Base-by-base conservation (phyloP, 345 rosid genomes). In the Aquilaria malaccensis region DNA sequence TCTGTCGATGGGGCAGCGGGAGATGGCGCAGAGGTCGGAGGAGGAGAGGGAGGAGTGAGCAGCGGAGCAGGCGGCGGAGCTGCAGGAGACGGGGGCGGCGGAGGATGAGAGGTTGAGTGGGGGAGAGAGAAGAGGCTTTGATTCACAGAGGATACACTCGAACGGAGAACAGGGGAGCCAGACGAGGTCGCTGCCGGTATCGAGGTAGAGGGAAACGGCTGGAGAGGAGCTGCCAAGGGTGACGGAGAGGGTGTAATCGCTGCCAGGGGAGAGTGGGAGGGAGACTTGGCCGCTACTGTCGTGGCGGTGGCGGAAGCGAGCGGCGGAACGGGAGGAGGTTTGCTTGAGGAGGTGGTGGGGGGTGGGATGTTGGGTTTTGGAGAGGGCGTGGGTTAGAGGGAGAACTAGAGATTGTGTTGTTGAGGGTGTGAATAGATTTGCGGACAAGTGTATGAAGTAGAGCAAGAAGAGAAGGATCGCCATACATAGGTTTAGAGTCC, bases 81-180 rank as follows among this genome's bases (percentile, higher is more conserved):
- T 64, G 55, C 97, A 94, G 7, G 80, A 47, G 59, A 90, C 77
- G 2, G 82, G 59, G 9, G 72, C 45, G 49, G 95, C 81, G 0
- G 87, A 58, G 70, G 83, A 22, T 51, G 99, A 79, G 57, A 82
- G 56, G 31, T 68, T 67, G 4, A 70, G 71, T 2, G 70, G 81
- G 9, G 72, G 75, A 11, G 74, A 13, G 4, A 81, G 61, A 30
- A 72, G 57, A 6, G 86, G 76, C 65, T 87, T 72, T 13, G 77
- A 83, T 71, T 94, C 96, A 64, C 99, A 94, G 70, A 90, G 86
- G 60, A 94, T 86, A 80, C 97, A 94, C 13, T 82, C 80, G 69
- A 94, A 80, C 14, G 99, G 99, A 15, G 81, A 76, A 61, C 95
- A 89, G 22, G 97, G 99, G 80, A 87, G 86, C 99, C 99, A 94